Evolutionary conservation across 306 rosid species (phyloP).

Genomic region (Begonia fuchsioides): DNA sequence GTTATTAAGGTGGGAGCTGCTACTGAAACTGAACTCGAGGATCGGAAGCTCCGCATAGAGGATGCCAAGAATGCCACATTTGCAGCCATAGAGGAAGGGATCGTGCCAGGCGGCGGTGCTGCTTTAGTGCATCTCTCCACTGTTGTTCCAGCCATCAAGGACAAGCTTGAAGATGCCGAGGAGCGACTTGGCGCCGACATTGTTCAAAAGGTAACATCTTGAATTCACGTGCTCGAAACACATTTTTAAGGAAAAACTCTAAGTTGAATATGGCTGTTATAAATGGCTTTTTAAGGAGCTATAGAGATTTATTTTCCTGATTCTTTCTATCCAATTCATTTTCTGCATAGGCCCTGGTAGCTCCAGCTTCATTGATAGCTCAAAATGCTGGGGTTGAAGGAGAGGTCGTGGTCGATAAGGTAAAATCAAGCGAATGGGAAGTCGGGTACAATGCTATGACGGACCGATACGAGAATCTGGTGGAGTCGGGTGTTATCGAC

Average conservation of each 20-base stretch:
- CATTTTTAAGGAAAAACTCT: no score
- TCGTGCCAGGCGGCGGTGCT: conserved; percentile 98
- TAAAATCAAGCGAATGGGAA: conserved; percentile 67
- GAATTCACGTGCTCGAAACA: background rate
- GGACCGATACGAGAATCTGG: conserved; percentile 81
- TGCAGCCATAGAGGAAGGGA: conserved; percentile 99
- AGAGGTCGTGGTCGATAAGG: conserved; percentile 93
- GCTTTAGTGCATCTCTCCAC: conserved; percentile 85
- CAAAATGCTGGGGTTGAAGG: conserved; percentile 97
- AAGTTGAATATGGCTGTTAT: no score
- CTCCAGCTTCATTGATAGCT: conserved; percentile 92
- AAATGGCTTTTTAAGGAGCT: no score
- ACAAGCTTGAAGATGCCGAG: conserved; percentile 62
- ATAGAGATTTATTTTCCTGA: no score
- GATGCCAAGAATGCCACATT: conserved; percentile 99
- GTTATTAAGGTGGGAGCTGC: conserved; percentile 99
- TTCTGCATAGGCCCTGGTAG: conserved; percentile 48
- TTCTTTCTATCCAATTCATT: background rate
- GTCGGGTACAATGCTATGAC: conserved; percentile 90
- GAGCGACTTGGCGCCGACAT: conserved; percentile 94
- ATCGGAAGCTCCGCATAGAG: conserved; percentile 89
- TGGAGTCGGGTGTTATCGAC: conserved; percentile 85
- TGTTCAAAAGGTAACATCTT: conserved; percentile 58
- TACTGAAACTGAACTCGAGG: conserved; percentile 96
- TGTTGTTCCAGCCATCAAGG: conserved; percentile 68